These are phyloP conservation scores for Xenoacremonium recifei DNA, from an alignment of 2,329 filamentous ascomycete genomes.

Conservation along the genomic window DNA sequence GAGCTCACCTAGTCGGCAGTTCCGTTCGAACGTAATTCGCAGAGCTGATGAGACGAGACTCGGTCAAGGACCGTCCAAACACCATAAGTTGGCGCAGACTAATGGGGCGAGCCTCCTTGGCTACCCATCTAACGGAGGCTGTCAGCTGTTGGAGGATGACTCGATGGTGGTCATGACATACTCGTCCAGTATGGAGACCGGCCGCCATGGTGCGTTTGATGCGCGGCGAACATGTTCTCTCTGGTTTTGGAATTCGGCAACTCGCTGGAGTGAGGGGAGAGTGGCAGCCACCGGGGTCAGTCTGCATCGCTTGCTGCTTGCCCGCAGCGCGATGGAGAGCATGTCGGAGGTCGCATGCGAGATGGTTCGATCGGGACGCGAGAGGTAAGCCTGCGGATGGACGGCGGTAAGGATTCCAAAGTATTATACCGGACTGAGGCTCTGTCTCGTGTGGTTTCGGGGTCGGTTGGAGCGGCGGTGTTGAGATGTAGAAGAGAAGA, in stretches of 20 bases:
- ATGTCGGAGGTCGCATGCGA: slow-evolving; percentile 38
- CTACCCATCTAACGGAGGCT: slow-evolving; percentile 71
- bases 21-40: slow-evolving; percentile 98
- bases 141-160: slow-evolving; percentile 13
- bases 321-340: slow-evolving; percentile 45
- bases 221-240: slow-evolving; percentile 16
- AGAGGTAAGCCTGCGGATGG: no score
- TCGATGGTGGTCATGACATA: slow-evolving; percentile 36
- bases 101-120: slow-evolving; percentile 89
- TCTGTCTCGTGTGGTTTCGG: no score
- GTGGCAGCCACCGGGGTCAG: slow-evolving; percentile 22
- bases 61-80: slow-evolving; percentile 90
- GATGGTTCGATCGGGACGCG: no score
- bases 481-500: no score
- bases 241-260: slow-evolving; percentile 6
- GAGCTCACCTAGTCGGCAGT: slow-evolving; percentile 63
- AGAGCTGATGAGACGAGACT: slow-evolving; percentile 84
- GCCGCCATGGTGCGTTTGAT: slow-evolving; percentile 53
- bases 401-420: no score
- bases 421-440: no score
- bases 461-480: no score
- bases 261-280: slow-evolving; percentile 5
- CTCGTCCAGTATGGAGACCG: slow-evolving; percentile 64
- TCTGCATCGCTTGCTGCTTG: slow-evolving; percentile 41
- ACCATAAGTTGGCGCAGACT: slow-evolving; percentile 95